Conservation (phyloP, 805 yeast species). For the Danielia oregonensis region DNA sequence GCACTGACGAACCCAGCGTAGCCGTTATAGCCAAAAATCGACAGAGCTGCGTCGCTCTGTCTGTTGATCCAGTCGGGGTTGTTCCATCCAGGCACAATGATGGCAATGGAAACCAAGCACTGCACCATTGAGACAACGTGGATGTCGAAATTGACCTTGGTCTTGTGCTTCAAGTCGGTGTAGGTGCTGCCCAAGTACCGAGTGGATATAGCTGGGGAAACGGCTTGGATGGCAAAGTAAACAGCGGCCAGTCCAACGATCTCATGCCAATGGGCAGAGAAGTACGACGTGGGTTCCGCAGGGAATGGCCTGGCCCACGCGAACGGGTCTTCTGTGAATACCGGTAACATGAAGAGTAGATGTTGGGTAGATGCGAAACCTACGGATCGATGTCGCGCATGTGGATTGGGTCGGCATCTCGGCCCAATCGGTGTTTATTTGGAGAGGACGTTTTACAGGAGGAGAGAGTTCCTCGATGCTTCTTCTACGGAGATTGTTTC, state of each 20-base stretch:
- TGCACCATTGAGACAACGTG: constrained; percentile 89
- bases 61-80: constrained; percentile 44
- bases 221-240: constrained; percentile 52
- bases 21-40: constrained; percentile 66
- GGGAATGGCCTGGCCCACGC: constrained; percentile 46
- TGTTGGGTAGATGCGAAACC: too few relatives aligned
- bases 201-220: constrained; percentile 51
- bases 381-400: too few relatives aligned
- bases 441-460: too few relatives aligned
- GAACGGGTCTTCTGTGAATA: constrained; percentile 39
- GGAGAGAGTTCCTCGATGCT: too few relatives aligned
- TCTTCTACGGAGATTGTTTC: too few relatives aligned
- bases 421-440: too few relatives aligned
- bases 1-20: constrained; percentile 72
- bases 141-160: constrained; percentile 75
- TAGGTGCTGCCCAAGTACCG: constrained; percentile 52
- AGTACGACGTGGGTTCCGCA: constrained; percentile 36
- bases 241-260: constrained; percentile 54
- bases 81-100: constrained; percentile 62
- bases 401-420: too few relatives aligned
- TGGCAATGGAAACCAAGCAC: constrained; percentile 57
- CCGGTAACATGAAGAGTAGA: constrained; percentile 19
- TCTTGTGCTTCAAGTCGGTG: constrained; percentile 40
- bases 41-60: constrained; percentile 36
- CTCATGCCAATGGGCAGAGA: constrained; percentile 72